Conservation (phyloP, 169 alveolate species). For the Theileria equi region DNA sequence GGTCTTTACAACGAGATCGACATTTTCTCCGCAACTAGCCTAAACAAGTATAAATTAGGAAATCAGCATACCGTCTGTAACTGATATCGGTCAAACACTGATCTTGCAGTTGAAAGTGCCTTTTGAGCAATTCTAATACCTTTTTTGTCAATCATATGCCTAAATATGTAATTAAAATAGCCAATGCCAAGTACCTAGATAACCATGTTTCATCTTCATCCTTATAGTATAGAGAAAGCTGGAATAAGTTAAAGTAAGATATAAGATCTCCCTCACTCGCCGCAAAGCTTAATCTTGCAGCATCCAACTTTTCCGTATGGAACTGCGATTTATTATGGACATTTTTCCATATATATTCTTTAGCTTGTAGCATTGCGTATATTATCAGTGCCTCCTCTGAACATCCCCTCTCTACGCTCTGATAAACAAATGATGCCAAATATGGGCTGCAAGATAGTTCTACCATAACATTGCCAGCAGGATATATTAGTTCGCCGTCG, state of each 20-base stretch:
- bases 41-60: not conserved
- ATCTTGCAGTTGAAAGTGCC: slow-evolving; percentile 5
- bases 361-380: slow-evolving; percentile 47
- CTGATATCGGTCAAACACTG: slow-evolving; percentile 20
- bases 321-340: slow-evolving; percentile 5
- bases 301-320: slow-evolving; percentile 35
- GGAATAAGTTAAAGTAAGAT: slow-evolving; percentile 59
- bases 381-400: slow-evolving; percentile 61
- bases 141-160: slow-evolving; percentile 50
- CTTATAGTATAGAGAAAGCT: slow-evolving; percentile 49
- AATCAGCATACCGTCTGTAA: slow-evolving; percentile 26
- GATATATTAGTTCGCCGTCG: slow-evolving; percentile 51
- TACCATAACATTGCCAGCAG: slow-evolving; percentile 60
- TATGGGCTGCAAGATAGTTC: slow-evolving; percentile 42
- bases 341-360: slow-evolving; percentile 28
- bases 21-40: slow-evolving; percentile 52
- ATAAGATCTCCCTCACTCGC: slow-evolving; percentile 65
- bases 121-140: slow-evolving; percentile 47
- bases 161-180: not conserved
- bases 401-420: slow-evolving; percentile 47
- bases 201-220: slow-evolving; percentile 53
- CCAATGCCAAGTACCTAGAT: not conserved
- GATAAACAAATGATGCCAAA: slow-evolving; percentile 48
- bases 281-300: slow-evolving; percentile 54
- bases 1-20: slow-evolving; percentile 33